phyloP scores from a whole-genome alignment of 805 yeast genomes.

The Candida boidinii region DNA sequence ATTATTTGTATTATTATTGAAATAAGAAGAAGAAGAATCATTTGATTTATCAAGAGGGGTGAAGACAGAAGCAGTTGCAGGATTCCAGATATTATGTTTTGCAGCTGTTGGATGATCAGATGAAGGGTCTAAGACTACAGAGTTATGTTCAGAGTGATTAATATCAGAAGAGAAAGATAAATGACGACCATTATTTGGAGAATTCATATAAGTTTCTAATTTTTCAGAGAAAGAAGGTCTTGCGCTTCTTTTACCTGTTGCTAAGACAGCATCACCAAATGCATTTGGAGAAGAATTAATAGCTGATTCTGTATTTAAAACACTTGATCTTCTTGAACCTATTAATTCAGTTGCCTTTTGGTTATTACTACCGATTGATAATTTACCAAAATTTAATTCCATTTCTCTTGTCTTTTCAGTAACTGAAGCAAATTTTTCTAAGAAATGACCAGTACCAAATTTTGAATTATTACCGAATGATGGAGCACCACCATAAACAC shows the following conservation, averaged over 20 bases:
- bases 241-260: no score
- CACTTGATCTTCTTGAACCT: conserved; percentile 45
- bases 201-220: conserved; percentile 43
- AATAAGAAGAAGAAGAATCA: no score
- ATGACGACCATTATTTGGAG: conserved; percentile 21
- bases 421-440: conserved; percentile 55
- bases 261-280: conserved; percentile 25
- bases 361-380: conserved; percentile 22
- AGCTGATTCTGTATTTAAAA: conserved; percentile 28
- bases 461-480: conserved; percentile 14
- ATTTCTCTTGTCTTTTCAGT: conserved; percentile 66
- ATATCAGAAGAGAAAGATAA: conserved; percentile 21
- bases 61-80: conserved; percentile 54
- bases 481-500: conserved; percentile 25
- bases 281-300: conserved; percentile 17
- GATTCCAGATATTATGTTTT: conserved; percentile 47
- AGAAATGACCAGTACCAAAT: conserved; percentile 33
- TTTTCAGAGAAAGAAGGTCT: conserved; percentile 51
- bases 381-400: conserved; percentile 39
- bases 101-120: conserved; percentile 10
- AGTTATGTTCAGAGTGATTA: conserved; percentile 26
- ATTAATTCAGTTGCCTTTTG: conserved; percentile 23
- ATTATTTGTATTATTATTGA: no score
- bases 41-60: conserved; percentile 41
- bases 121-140: conserved; percentile 19